phyloP scores from a whole-genome alignment of 1,284 basidiomycete species.

The Rhodotorula sp. region DNA sequence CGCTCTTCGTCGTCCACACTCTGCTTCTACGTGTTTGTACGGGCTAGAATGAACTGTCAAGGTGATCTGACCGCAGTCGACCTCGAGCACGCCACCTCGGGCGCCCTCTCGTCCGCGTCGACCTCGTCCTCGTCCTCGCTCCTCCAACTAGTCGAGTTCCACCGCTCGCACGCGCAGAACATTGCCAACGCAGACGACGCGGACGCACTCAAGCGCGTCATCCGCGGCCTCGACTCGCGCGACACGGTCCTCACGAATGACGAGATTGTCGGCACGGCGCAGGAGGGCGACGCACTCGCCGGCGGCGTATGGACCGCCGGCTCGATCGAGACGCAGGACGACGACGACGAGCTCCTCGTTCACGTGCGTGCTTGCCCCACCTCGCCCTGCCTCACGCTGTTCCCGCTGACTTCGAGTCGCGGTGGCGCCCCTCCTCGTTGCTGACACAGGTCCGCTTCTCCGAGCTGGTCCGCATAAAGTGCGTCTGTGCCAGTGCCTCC shows the following conservation, averaged over 20 bases:
- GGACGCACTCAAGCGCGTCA: conserved; percentile 20
- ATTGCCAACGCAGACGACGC: conserved; percentile 4
- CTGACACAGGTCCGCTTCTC: conserved; percentile 56
- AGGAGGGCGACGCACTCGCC: conserved; percentile 63
- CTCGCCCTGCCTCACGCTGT: too few species aligned
- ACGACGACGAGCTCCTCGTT: conserved; percentile 63
- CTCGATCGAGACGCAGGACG: conserved; percentile 30
- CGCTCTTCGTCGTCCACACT: neutral
- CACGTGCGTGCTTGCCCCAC: conserved; percentile 52
- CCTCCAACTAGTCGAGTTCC: conserved; percentile 34
- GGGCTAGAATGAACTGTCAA: conserved; percentile 25
- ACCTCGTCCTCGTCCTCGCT: conserved; percentile 31
- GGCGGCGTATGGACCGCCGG: conserved; percentile 58
- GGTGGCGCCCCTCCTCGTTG: neutral
- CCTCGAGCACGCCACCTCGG: conserved; percentile 8
- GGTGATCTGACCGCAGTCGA: conserved; percentile 40
- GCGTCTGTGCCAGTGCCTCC: conserved; percentile 51
- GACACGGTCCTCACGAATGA: conserved; percentile 74
- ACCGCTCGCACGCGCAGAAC: conserved; percentile 30
- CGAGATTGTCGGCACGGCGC: conserved; percentile 65
- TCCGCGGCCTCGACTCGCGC: conserved; percentile 55
- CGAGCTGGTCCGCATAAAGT: conserved; percentile 70
- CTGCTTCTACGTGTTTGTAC: neutral
- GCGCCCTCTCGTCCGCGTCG: conserved; percentile 12
- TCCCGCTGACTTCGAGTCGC: too few species aligned